These are phyloP conservation scores for Sphagnurus paluster DNA, from an alignment of 1,284 basidiomycete species.

Conservation along the genomic window DNA sequence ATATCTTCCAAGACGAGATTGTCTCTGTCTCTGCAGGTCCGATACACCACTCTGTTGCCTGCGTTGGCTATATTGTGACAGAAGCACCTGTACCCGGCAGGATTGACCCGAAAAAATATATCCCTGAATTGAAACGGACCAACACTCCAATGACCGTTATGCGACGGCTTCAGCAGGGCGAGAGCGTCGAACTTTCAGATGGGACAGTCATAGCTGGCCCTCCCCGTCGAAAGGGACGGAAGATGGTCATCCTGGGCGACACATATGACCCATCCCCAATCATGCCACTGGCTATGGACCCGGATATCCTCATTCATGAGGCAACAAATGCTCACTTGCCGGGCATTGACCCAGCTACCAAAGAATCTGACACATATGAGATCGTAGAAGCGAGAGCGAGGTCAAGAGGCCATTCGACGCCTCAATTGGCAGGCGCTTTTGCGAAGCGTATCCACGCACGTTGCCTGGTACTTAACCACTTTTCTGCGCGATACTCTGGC, in stretches of 20 bases:
- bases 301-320: slow-evolving; percentile 80
- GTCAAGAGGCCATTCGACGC: slow-evolving; percentile 89
- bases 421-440: slow-evolving; percentile 87
- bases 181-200: slow-evolving; percentile 71
- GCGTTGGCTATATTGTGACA: slow-evolving; percentile 79
- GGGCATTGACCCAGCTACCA: slow-evolving; percentile 55
- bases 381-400: slow-evolving; percentile 69
- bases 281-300: slow-evolving; percentile 52
- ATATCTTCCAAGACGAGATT: slow-evolving; percentile 59
- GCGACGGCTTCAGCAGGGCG: slow-evolving; percentile 68
- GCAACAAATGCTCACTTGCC: slow-evolving; percentile 92
- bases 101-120: slow-evolving; percentile 65
- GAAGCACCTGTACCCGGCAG: slow-evolving; percentile 81
- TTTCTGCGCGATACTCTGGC: slow-evolving; percentile 68
- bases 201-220: slow-evolving; percentile 81
- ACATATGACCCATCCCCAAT: slow-evolving; percentile 77
- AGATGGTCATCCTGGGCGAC: slow-evolving; percentile 80
- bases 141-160: slow-evolving; percentile 74
- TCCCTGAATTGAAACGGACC: slow-evolving; percentile 67
- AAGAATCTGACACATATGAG: slow-evolving; percentile 56
- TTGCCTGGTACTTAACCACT: slow-evolving; percentile 82
- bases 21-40: slow-evolving; percentile 84
- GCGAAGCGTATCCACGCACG: slow-evolving; percentile 68
- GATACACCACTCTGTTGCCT: slow-evolving; percentile 80
- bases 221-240: slow-evolving; percentile 62